phyloP scores from a whole-genome alignment of 192 early-diverging fungal genomes.

The Phlyctochytrium arcticum region DNA sequence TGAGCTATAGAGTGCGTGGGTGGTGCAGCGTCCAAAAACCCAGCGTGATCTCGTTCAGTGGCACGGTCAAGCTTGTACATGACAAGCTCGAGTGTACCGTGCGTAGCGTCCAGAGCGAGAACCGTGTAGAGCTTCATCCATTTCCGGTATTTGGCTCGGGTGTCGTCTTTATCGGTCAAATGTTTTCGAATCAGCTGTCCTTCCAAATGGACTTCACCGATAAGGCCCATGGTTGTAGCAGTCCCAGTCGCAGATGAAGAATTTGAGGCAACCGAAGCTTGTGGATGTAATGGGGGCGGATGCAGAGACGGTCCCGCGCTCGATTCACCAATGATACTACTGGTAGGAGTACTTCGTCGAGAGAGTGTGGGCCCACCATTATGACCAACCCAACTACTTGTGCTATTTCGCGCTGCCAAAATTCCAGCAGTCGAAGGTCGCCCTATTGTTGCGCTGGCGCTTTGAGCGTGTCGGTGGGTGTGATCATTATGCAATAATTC shows the following conservation, averaged over 20 bases:
- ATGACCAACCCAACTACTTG: background rate
- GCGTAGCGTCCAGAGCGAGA: slow-evolving; percentile 48
- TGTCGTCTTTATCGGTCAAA: slow-evolving; percentile 65
- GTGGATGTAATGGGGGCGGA: too few relatives aligned
- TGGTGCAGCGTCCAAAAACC: slow-evolving; percentile 17
- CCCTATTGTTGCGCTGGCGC: too few relatives aligned
- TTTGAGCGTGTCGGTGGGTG: too few relatives aligned
- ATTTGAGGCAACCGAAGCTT: too few relatives aligned
- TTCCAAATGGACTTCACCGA: slow-evolving; percentile 36
- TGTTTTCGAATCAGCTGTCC: slow-evolving; percentile 88
- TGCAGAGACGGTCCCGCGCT: too few relatives aligned
- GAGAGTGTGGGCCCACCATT: background rate
- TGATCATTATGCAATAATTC: too few relatives aligned
- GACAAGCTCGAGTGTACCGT: slow-evolving; percentile 65
- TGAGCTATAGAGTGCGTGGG: too few relatives aligned
- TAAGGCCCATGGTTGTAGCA: too few relatives aligned
- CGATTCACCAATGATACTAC: too few relatives aligned
- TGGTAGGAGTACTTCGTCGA: too few relatives aligned
- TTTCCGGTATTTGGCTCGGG: slow-evolving; percentile 74
- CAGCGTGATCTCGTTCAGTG: slow-evolving; percentile 22
- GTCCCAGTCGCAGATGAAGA: too few relatives aligned
- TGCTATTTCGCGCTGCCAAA: slow-evolving; percentile 2
- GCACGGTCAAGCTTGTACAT: slow-evolving; percentile 73
- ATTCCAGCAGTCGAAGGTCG: slow-evolving; percentile 4
- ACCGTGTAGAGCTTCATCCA: slow-evolving; percentile 80